Evolutionary conservation across 768 basidiomycete genomes (phyloP), one percentile per base, ranked within the genome.

Genomic region (Trametes cingulata): DNA sequence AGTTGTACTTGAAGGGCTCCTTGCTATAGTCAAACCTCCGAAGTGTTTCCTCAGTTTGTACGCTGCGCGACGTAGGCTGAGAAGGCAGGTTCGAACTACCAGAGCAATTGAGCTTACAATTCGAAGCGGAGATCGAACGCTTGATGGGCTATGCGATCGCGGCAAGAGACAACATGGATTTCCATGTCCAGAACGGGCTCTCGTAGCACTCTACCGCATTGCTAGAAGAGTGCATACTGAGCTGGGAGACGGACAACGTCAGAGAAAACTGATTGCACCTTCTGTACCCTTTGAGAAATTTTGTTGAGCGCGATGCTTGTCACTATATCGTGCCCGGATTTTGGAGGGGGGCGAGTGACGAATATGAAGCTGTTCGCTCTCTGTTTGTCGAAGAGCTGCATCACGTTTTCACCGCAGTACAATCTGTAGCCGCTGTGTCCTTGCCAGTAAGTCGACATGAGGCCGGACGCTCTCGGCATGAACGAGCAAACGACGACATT

Each of bases 121-220:
- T 87, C 83, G 66, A 85, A 84, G 73, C 85, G 85, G 35, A 87
- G 68, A 67, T 89, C 87, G 62, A 89, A 88, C 0, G 85, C 68
- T 70, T 86, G 85, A 65, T 87, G 85, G 0, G 85, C 83, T 2
- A 86, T 74, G 10, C 84, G 80, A 68, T 88, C 86, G 13, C 86
- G 75, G 66, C 87, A 87, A 0, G 87, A 88, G 10, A 88, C 81
- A 4, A 88, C 87, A 67, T 88, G 87, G 8, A 88, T 77, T 61
- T 88, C 87, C 37, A 87, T 78, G 6, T 76, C 76, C 12, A 73
- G 72, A 0, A 86, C 77, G 0, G 84, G 80, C 0, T 79, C 73
- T 37, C 81, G 78, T 48, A 82, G 77, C 24, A 88, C 68, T 40
- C 83, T 73, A 5, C 87, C 87, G 12, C 85, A 67, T 83, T 87